A percentile compares a stretch with the other conserved stretches of the same genome.
These are phyloP conservation scores for Oidiodendron maius DNA, from an alignment of 495 filamentous ascomycete species.

Conservation along the genomic window DNA sequence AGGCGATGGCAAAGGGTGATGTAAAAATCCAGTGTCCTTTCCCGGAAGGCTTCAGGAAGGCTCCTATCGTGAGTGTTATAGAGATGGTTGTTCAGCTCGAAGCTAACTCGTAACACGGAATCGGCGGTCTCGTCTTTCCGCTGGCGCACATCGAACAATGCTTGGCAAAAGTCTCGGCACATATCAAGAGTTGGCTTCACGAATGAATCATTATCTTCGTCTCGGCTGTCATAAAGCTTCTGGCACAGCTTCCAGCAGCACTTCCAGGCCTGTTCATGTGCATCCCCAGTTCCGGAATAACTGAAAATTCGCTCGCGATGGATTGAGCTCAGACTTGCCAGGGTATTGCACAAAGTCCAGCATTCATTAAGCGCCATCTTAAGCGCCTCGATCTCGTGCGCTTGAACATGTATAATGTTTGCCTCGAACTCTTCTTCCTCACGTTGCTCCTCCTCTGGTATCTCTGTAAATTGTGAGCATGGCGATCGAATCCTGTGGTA, in stretches of 20 bases:
- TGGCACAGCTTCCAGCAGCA: constrained; percentile 90
- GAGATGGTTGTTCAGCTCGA: constrained; percentile 90
- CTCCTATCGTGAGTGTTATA: constrained; percentile 86
- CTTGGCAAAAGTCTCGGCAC: constrained; percentile 86
- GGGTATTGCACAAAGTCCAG: constrained; percentile 90
- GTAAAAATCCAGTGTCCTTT: constrained; percentile 88
- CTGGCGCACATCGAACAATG: constrained; percentile 76
- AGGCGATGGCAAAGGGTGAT: constrained; percentile 86
- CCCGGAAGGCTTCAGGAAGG: constrained; percentile 81
- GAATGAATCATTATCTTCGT: constrained; percentile 66
- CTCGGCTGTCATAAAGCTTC: constrained; percentile 73
- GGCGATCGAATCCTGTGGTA: neutral
- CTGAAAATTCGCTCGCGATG: constrained; percentile 76
- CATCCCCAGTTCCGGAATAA: constrained; percentile 59
- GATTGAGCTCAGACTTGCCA: constrained; percentile 77
- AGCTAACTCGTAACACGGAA: constrained; percentile 83
- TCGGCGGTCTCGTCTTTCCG: constrained; percentile 71
- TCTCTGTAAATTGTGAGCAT: constrained; percentile 33
- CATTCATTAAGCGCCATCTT: constrained; percentile 77
- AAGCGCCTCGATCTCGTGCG: constrained; percentile 67
- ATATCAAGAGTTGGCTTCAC: constrained; percentile 75
- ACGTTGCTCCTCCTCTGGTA: constrained; percentile 34
- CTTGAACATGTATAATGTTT: constrained; percentile 36
- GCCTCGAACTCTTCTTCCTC: constrained; percentile 33
- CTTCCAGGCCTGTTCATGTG: constrained; percentile 82